phyloP scores from a whole-genome alignment of 108 stramenopile species.

The Conticribra weissflogii region DNA sequence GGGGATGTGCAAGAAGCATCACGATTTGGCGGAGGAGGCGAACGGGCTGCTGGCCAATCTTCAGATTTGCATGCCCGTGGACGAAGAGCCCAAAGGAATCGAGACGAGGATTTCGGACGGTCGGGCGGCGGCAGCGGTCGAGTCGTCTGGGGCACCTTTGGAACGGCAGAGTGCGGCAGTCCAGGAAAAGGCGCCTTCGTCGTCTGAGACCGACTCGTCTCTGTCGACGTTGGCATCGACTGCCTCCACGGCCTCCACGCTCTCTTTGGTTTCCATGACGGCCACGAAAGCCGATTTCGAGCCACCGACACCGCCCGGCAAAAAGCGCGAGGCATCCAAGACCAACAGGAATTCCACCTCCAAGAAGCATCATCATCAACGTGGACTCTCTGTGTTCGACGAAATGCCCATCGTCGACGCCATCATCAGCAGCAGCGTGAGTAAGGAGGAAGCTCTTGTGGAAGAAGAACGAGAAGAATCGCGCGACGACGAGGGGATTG shows the following conservation, averaged over 20 bases:
- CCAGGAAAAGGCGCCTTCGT: too few species aligned
- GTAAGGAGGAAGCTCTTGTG: constrained; percentile 12
- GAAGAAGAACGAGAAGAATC: background rate
- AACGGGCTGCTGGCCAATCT: constrained; percentile 30
- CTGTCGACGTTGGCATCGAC: background rate
- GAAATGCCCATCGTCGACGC: constrained; percentile 47
- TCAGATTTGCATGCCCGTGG: constrained; percentile 11
- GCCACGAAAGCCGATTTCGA: too few species aligned
- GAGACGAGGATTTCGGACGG: too few species aligned
- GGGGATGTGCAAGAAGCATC: constrained; percentile 57
- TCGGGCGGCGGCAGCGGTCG: too few species aligned
- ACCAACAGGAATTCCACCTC: constrained; percentile 4
- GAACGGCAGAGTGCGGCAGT: too few species aligned
- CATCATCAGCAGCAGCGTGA: constrained; percentile 44
- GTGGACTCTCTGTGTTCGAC: constrained; percentile 53
- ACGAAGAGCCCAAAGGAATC: constrained; percentile 3
- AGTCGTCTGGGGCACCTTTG: too few species aligned
- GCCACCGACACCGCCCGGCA: background rate
- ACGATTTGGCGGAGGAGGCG: constrained; percentile 45
- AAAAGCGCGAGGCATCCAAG: background rate
- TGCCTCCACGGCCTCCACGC: background rate
- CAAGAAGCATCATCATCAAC: constrained; percentile 31
- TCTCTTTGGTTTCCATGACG: too few species aligned
- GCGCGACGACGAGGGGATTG: background rate
- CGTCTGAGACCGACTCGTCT: too few species aligned